Evolutionary conservation across 805 yeast genomes (phyloP), one percentile per base, ranked within the genome.

Genomic region (Cephaloascus albidus): DNA sequence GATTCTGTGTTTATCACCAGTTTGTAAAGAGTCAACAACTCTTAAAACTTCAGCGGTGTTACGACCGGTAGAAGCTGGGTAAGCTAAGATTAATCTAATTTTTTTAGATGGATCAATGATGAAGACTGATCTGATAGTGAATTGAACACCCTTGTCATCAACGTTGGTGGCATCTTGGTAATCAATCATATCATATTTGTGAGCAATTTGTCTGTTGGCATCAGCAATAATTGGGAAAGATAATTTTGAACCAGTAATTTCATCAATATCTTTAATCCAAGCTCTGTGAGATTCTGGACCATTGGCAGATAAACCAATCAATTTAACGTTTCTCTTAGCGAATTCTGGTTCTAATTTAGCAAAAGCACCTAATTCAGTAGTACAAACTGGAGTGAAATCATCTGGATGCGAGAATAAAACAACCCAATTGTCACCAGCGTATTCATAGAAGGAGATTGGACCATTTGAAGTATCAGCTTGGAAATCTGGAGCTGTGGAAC

Each of bases 331-430:
- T 56, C 86, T 69, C 56, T 74, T 71, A 49, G 66, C 67, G 53
- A 81, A 81, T 55, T 81, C 86, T 12, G 83, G 82, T 54, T 79
- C 77, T 53, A 81, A 64, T 53, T 76, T 73, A 46, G 86, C 81
- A 52, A 81, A 80, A 5, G 86, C 87, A 45, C 87, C 87, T 43
- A 81, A 66, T 58, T 81, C 88, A 38, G 88, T 81, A 46, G 87
- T 81, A 58, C 88, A 81, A 36, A 81, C 85, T 28, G 88, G 88
- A 17, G 88, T 81, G 67, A 76, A 81, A 56, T 81, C 87, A 47
- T 79, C 86, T 40, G 88, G 88, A 55, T 81, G 87, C 26, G 84
- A 76, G 63, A 81, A 81, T 45, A 81, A 68, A 33, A 81, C 76
- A 36, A 68, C 70, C 87, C 88, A 81, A 41, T 68, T 60, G 52